Percentiles rank a stretch among this genome's conserved stretches.
Evolutionary conservation across 176 grass and related monocot species (phyloP).

Genomic region (Carex pumila): DNA sequence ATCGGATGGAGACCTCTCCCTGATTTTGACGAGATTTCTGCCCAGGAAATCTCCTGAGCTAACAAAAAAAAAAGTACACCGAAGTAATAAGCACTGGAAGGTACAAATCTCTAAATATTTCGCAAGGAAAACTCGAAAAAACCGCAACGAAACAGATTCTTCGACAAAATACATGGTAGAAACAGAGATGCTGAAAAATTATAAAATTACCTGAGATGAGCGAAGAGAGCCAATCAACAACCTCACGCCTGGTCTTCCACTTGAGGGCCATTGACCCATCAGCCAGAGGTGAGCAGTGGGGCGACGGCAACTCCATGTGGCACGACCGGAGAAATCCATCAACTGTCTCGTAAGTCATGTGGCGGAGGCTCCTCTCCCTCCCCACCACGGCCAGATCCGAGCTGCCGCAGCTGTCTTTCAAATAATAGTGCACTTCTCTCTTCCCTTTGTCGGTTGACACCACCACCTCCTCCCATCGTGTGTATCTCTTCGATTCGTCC

Average conservation of each 20-base stretch:
- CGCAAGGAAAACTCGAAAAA: background rate
- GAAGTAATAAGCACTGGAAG: background rate
- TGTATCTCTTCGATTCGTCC: slow-evolving; percentile 45
- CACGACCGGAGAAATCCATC: slow-evolving; percentile 44
- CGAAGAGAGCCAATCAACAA: slow-evolving; percentile 84
- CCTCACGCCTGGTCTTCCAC: slow-evolving; percentile 86
- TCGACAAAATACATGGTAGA: background rate
- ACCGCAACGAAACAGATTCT: background rate
- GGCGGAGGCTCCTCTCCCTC: slow-evolving; percentile 76
- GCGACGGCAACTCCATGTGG: slow-evolving; percentile 27
- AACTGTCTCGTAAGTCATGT: slow-evolving; percentile 80
- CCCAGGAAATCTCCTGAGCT: background rate
- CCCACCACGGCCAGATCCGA: slow-evolving; percentile 78
- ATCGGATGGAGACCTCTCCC: background rate
- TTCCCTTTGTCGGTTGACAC: slow-evolving; percentile 83
- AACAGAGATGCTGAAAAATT: background rate
- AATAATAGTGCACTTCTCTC: slow-evolving; percentile 90
- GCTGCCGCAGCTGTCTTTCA: slow-evolving; percentile 33
- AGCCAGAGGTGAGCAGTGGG: slow-evolving; percentile 11
- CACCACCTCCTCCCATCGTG: slow-evolving; percentile 83
- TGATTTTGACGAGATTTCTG: background rate
- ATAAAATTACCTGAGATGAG: slow-evolving; percentile 59
- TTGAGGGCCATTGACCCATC: slow-evolving; percentile 20
- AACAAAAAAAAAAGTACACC: background rate
- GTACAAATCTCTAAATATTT: background rate